Percentiles rank a stretch among this genome's conserved stretches.
Evolutionary conservation across 768 basidiomycete species (phyloP).

Genomic region (Mycena galericulata): DNA sequence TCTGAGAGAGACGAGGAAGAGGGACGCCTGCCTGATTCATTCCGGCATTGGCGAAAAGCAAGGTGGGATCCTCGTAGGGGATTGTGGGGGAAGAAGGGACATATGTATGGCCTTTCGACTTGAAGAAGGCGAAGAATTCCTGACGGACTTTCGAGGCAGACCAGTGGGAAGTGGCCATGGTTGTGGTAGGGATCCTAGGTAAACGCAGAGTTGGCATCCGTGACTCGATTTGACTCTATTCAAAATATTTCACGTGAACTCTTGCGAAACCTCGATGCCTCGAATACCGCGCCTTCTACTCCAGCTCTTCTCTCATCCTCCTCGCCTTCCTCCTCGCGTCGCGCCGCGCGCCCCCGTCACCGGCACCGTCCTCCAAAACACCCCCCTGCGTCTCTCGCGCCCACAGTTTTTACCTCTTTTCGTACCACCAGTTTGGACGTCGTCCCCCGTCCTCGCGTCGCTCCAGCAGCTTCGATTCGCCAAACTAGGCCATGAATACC

Average conservation of each 20-base stretch:
- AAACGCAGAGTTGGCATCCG: slow-evolving; percentile 30
- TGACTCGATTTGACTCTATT: slow-evolving; percentile 27
- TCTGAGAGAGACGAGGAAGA: not conserved
- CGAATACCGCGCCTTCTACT: slow-evolving; percentile 55
- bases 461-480: slow-evolving; percentile 70
- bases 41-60: slow-evolving; percentile 98
- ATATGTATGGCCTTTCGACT: slow-evolving; percentile 82
- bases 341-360: slow-evolving; percentile 21
- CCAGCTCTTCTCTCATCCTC: slow-evolving; percentile 50
- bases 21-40: slow-evolving; percentile 83
- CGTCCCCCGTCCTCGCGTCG: slow-evolving; percentile 53
- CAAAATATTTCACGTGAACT: slow-evolving; percentile 39
- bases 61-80: slow-evolving; percentile 97
- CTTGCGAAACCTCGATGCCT: slow-evolving; percentile 49
- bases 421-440: slow-evolving; percentile 35
- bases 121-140: slow-evolving; percentile 93
- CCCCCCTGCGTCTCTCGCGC: slow-evolving; percentile 38
- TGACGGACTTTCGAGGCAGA: slow-evolving; percentile 86
- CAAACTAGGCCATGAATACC: slow-evolving; percentile 90
- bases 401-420: slow-evolving; percentile 39
- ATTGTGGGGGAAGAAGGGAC: slow-evolving; percentile 93
- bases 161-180: slow-evolving; percentile 69
- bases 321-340: slow-evolving; percentile 42
- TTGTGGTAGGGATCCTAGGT: slow-evolving; percentile 45
- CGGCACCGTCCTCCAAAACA: slow-evolving; percentile 31